Evolutionary conservation across 805 yeast genomes (phyloP).

Genomic region (Ascoidea rubescens): DNA sequence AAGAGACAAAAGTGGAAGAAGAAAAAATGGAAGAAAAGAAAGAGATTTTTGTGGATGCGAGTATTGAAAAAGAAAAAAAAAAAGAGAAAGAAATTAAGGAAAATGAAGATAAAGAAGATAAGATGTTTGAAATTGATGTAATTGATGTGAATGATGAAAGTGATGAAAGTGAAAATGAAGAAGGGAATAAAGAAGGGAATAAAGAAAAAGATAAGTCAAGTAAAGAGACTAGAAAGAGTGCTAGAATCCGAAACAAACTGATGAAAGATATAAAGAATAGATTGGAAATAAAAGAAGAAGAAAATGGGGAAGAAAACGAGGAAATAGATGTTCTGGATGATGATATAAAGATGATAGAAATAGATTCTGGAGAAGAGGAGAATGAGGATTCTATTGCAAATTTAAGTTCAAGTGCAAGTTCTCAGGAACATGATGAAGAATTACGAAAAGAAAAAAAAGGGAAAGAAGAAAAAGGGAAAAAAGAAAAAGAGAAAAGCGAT

Average conservation of each 20-base stretch:
- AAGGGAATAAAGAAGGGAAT: conserved; percentile 3
- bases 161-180: conserved; percentile 5
- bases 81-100: conserved; percentile 7
- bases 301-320: background rate
- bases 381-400: conserved; percentile 4
- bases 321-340: background rate
- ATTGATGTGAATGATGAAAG: conserved; percentile 6
- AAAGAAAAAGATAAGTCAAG: conserved; percentile 4
- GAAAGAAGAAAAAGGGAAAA: background rate
- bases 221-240: conserved; percentile 1
- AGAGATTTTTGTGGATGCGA: conserved; percentile 12
- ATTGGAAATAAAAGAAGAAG: conserved; percentile 1
- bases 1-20: conserved; percentile 9
- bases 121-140: conserved; percentile 13
- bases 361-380: conserved; percentile 5
- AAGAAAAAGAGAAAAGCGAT: background rate
- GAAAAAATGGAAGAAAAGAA: conserved; percentile 14
- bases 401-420: conserved; percentile 6
- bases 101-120: conserved; percentile 15
- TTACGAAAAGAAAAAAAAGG: conserved; percentile 10
- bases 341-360: conserved; percentile 1
- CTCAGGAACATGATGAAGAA: conserved; percentile 6
- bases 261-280: too few species aligned
- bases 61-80: conserved; percentile 12
- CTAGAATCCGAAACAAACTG: too few species aligned